Conservation (phyloP, 1,284 basidiomycete genomes). For the Cutaneotrichosporon dermatis region DNA sequence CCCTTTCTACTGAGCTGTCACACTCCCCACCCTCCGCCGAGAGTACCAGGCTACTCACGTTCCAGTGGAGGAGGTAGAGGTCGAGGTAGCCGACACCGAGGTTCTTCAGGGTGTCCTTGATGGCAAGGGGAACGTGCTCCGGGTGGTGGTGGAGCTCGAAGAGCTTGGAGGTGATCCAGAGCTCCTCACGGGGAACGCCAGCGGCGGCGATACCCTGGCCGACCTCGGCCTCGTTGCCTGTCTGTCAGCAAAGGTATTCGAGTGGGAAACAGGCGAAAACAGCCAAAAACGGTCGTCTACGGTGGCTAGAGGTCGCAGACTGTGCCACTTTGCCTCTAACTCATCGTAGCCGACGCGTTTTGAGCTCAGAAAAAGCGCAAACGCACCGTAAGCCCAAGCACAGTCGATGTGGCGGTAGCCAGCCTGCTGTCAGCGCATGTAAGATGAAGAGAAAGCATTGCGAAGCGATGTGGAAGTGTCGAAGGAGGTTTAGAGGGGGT, state of each 20-base stretch:
- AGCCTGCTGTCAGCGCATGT: slow-evolving; percentile 2
- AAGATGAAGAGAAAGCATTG: no score
- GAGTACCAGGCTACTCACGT: slow-evolving; percentile 37
- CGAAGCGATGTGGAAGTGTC: no score
- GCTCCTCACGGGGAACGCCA: slow-evolving; percentile 58
- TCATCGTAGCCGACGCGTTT: no score
- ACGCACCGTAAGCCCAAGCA: slow-evolving; percentile 44
- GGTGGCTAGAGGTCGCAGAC: no score
- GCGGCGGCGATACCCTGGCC: slow-evolving; percentile 66
- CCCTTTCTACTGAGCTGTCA: no score
- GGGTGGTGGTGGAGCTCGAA: slow-evolving; percentile 61
- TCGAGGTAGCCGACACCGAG: slow-evolving; percentile 73
- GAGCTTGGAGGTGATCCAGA: slow-evolving; percentile 67
- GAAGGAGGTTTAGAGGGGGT: no score
- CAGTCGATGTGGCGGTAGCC: slow-evolving; percentile 69
- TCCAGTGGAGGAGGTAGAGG: slow-evolving; percentile 77
- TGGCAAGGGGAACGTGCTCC: slow-evolving; percentile 60
- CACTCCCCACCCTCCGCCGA: no score
- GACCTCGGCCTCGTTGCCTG: slow-evolving; percentile 75
- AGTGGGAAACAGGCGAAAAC: no score
- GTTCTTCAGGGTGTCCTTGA: slow-evolving; percentile 65
- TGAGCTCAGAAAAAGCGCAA: not conserved
- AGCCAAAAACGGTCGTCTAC: no score
- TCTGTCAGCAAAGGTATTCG: not conserved
- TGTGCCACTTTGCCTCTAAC: no score